Conservation (phyloP, 1,284 basidiomycete species). For the Boletus nobilissimus region DNA sequence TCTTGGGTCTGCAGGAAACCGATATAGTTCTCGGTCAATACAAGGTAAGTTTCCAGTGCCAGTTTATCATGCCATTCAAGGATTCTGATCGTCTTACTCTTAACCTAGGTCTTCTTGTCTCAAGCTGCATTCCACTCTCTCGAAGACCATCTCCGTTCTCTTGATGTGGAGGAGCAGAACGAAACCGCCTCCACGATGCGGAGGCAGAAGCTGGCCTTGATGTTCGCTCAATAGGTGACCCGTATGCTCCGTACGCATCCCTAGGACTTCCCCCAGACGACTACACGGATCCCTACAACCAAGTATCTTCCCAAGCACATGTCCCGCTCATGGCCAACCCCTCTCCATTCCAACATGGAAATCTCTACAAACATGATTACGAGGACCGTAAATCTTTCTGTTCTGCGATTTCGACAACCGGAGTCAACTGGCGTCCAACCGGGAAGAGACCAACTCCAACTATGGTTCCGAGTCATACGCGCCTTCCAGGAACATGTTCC, state of each 20-base stretch:
- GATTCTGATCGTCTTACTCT: slow-evolving; percentile 20
- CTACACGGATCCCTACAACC: slow-evolving; percentile 61
- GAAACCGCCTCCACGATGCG: slow-evolving; percentile 77
- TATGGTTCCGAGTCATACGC: slow-evolving; percentile 92
- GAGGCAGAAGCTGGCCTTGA: slow-evolving; percentile 81
- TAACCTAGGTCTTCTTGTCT: slow-evolving; percentile 85
- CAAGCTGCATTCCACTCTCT: slow-evolving; percentile 89
- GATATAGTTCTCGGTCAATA: slow-evolving; percentile 85
- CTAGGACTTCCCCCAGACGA: slow-evolving; percentile 57
- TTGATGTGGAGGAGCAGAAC: slow-evolving; percentile 86
- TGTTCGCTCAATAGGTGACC: slow-evolving; percentile 75
- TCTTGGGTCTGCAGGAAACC: slow-evolving; percentile 72
- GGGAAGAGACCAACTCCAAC: slow-evolving; percentile 82
- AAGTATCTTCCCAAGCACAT: slow-evolving; percentile 61
- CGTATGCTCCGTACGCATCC: slow-evolving; percentile 77
- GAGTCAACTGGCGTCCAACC: slow-evolving; percentile 77
- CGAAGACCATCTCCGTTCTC: slow-evolving; percentile 86
- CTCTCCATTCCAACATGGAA: slow-evolving; percentile 78
- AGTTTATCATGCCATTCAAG: background rate
- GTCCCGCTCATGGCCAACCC: slow-evolving; percentile 83
- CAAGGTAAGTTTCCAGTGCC: slow-evolving; percentile 63
- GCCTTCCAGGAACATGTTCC: slow-evolving; percentile 95
- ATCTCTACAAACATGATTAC: slow-evolving; percentile 78
- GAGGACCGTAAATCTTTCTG: slow-evolving; percentile 82
- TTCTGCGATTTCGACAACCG: slow-evolving; percentile 79